Conservation (phyloP, 2,329 filamentous ascomycete species). For the Alternaria rosae region DNA sequence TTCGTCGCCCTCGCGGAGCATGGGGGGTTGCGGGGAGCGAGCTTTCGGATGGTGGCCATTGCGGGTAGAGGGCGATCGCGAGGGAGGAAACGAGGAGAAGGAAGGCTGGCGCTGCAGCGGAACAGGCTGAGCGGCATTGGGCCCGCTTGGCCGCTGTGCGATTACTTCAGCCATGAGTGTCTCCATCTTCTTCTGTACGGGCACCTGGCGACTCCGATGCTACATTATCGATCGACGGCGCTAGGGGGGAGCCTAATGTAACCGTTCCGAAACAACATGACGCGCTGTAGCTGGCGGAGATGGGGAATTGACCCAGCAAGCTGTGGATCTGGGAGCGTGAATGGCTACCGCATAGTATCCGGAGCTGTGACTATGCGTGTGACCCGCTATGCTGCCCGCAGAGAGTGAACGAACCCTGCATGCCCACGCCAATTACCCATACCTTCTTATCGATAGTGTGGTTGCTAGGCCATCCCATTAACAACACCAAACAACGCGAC, state of each 20-base stretch:
- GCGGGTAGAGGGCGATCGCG: slow-evolving; percentile 49
- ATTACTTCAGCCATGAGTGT: slow-evolving; percentile 44
- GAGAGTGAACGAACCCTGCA: slow-evolving; percentile 1
- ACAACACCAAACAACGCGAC: slow-evolving; percentile 12
- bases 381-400: neutral
- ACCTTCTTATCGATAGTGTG: slow-evolving; percentile 6
- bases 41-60: slow-evolving; percentile 43
- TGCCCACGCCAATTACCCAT: neutral
- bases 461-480: slow-evolving; percentile 10
- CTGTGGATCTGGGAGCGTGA: neutral
- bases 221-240: slow-evolving; percentile 27
- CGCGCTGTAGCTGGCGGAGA: slow-evolving; percentile 4
- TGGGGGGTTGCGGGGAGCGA: slow-evolving; percentile 47
- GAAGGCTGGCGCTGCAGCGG: slow-evolving; percentile 51
- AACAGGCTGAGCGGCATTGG: slow-evolving; percentile 21
- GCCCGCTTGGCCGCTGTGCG: slow-evolving; percentile 33
- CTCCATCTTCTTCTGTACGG: slow-evolving; percentile 29
- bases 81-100: slow-evolving; percentile 53
- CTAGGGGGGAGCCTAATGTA: slow-evolving; percentile 27
- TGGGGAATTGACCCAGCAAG: neutral
- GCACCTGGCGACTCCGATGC: slow-evolving; percentile 9
- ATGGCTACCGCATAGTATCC: neutral
- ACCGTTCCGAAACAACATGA: slow-evolving; percentile 17
- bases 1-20: slow-evolving; percentile 44
- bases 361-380: neutral